A percentile compares a stretch with the other conserved stretches of the same genome.
These are phyloP conservation scores for Maudiozyma bulderi DNA, from an alignment of 805 yeast genomes.

Conservation along the genomic window DNA sequence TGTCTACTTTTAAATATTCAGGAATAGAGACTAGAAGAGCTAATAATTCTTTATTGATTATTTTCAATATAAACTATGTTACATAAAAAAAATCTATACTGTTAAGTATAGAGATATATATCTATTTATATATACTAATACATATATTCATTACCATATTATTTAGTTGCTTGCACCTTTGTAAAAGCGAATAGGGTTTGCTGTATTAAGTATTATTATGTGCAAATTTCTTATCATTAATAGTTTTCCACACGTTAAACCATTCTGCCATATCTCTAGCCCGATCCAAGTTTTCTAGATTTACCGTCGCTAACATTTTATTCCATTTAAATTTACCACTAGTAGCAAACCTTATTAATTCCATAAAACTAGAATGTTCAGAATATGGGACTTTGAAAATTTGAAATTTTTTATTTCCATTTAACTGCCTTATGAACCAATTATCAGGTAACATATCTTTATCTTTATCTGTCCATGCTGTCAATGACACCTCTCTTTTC, in stretches of 20 bases:
- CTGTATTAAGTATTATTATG: neutral
- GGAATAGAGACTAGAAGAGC: no score
- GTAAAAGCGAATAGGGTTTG: neutral
- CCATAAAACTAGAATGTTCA: slow-evolving; percentile 87
- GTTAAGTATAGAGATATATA: neutral
- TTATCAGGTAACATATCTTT: slow-evolving; percentile 10
- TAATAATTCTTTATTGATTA: no score
- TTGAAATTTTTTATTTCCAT: slow-evolving; percentile 28
- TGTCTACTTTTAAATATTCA: no score
- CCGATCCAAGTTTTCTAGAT: slow-evolving; percentile 25
- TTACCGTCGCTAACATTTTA: slow-evolving; percentile 73
- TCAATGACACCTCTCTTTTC: slow-evolving; percentile 9
- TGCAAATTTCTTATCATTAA: slow-evolving; percentile 1
- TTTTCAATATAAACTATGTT: neutral
- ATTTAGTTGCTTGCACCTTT: neutral
- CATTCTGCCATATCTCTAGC: slow-evolving; percentile 28
- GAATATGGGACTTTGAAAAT: slow-evolving; percentile 73
- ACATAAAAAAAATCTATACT: neutral
- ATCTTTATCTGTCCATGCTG: slow-evolving; percentile 6
- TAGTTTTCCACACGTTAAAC: slow-evolving; percentile 28
- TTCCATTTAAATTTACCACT: slow-evolving; percentile 34
- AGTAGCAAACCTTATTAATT: slow-evolving; percentile 56
- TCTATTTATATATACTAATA: neutral
- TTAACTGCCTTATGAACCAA: slow-evolving; percentile 20
- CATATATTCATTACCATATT: neutral